phyloP scores from a whole-genome alignment of 2,329 filamentous ascomycete genomes.

The Hypoxylon rubiginosum region DNA sequence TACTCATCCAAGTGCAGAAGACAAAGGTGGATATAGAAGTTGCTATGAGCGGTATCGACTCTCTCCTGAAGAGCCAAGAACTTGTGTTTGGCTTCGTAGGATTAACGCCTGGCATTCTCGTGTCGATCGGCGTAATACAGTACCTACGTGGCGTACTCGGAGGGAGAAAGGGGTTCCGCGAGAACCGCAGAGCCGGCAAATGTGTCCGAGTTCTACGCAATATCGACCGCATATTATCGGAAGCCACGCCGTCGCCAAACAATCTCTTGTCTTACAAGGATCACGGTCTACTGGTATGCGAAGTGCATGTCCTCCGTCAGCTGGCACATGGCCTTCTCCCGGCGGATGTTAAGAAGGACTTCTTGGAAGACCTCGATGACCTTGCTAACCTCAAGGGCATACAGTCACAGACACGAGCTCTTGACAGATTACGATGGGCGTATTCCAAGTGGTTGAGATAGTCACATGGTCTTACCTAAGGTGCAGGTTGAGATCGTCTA shows the following conservation, averaged over 20 bases:
- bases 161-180: conserved; percentile 75
- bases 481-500: neutral
- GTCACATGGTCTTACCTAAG: neutral
- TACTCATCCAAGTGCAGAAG: conserved; percentile 97
- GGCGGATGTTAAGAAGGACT: conserved; percentile 81
- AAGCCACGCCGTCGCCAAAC: conserved; percentile 76
- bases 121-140: conserved; percentile 79
- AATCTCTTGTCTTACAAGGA: conserved; percentile 90
- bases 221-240: conserved; percentile 83
- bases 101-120: conserved; percentile 91
- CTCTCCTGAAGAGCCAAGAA: conserved; percentile 94
- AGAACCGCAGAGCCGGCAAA: conserved; percentile 75
- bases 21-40: conserved; percentile 98
- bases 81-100: conserved; percentile 98
- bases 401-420: conserved; percentile 80
- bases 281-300: conserved; percentile 89
- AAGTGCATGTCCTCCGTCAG: conserved; percentile 85
- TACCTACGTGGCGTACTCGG: conserved; percentile 80
- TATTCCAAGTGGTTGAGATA: conserved; percentile 80
- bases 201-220: conserved; percentile 86
- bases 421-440: conserved; percentile 90
- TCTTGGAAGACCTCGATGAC: conserved; percentile 88
- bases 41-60: conserved; percentile 95
- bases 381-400: conserved; percentile 86
- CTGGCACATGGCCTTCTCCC: conserved; percentile 78